Percentiles rank a stretch among this genome's conserved stretches.
phyloP scores from a whole-genome alignment of 179 eudicot species.

The Pouteria campechiana region DNA sequence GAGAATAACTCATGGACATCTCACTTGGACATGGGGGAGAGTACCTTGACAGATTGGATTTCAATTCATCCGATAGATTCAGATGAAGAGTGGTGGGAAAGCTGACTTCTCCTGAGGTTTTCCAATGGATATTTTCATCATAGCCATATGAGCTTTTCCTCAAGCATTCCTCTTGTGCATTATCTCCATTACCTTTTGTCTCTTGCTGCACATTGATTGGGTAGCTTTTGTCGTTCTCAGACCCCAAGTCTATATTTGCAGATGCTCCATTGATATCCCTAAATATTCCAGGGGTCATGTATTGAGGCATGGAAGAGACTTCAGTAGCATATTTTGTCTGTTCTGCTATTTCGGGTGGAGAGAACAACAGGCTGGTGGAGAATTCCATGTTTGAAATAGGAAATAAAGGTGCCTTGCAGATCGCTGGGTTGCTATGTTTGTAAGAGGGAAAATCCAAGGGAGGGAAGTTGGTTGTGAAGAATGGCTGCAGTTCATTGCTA shows the following conservation, averaged over 20 bases:
- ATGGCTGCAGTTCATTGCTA: constrained; percentile 11
- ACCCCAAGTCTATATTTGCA: constrained; percentile 25
- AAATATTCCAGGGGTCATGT: constrained; percentile 21
- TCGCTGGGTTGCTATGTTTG: too few species aligned
- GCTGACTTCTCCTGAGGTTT: constrained; percentile 16
- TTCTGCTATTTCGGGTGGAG: constrained; percentile 24
- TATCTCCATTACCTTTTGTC: constrained; percentile 10
- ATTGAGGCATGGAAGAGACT: constrained; percentile 27
- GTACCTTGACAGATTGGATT: constrained; percentile 46
- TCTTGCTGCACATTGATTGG: constrained; percentile 11
- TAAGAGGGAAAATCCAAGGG: constrained; percentile 28
- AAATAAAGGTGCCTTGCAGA: constrained; percentile 11
- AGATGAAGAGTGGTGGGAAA: constrained; percentile 56
- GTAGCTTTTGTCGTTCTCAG: constrained; percentile 14
- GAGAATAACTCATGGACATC: constrained; percentile 25
- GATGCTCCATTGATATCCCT: too few species aligned
- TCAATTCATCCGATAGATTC: constrained; percentile 38
- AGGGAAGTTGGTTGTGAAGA: constrained; percentile 16
- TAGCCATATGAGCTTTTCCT: constrained; percentile 13
- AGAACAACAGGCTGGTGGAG: constrained; percentile 28
- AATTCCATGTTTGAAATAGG: constrained; percentile 16
- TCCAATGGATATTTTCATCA: constrained; percentile 17
- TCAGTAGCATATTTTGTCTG: constrained; percentile 23
- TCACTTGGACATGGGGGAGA: constrained; percentile 61
- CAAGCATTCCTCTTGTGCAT: constrained; percentile 7